Evolutionary conservation across 352 stramenopile genomes (phyloP).

Genomic region (Globisporangium middletonii): DNA sequence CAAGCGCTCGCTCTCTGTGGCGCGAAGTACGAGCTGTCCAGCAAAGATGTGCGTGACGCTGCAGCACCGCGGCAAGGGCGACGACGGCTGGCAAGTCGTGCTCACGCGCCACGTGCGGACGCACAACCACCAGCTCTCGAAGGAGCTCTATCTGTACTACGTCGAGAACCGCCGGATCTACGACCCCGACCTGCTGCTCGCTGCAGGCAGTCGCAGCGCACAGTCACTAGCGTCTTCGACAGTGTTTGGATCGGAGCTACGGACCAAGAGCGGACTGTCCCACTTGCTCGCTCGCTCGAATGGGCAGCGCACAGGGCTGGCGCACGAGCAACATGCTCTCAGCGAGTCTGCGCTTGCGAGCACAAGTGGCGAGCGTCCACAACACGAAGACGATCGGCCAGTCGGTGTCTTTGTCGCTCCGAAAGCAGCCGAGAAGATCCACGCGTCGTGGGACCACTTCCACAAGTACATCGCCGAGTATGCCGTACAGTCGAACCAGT

Average conservation of each 20-base stretch:
- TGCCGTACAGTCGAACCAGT: constrained; percentile 45
- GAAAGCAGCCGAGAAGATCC: constrained; percentile 34
- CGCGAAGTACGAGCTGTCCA: constrained; percentile 61
- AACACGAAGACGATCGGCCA: background rate
- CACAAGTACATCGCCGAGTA: constrained; percentile 53
- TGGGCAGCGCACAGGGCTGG: background rate
- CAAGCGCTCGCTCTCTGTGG: constrained; percentile 53
- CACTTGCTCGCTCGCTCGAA: constrained; percentile 9
- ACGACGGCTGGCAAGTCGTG: constrained; percentile 56
- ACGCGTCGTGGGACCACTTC: constrained; percentile 57
- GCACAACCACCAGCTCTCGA: constrained; percentile 72
- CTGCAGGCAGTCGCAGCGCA: background rate
- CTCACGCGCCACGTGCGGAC: constrained; percentile 67
- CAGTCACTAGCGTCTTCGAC: too few species aligned
- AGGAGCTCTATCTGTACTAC: constrained; percentile 72
- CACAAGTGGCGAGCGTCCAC: background rate
- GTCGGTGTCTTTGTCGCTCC: constrained; percentile 15
- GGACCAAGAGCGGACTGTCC: constrained; percentile 1
- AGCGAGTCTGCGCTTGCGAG: background rate
- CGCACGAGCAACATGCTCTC: background rate
- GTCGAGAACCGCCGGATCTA: constrained; percentile 75
- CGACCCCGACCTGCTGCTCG: constrained; percentile 53
- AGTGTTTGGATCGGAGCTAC: background rate
- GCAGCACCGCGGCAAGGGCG: constrained; percentile 33
- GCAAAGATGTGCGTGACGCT: constrained; percentile 80